Conservation (phyloP, 1,139 yeast genomes). For the Diutina mesorugosa region DNA sequence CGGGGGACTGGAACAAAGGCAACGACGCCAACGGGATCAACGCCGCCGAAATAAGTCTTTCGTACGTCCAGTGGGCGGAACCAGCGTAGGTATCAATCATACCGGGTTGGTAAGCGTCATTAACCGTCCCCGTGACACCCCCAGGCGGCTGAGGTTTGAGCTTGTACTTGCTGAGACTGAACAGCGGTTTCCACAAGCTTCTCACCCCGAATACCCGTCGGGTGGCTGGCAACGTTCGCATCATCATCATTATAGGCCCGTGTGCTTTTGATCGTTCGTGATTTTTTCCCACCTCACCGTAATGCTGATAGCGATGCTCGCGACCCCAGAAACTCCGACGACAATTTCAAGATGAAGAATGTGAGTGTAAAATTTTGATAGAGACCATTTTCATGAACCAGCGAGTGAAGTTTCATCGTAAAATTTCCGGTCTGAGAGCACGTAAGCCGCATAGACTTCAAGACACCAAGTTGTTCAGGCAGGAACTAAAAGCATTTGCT, state of each 20-base stretch:
- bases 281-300: neutral
- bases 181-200: constrained; percentile 1
- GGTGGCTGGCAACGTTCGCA: neutral
- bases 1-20: constrained; percentile 6
- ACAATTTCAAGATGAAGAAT: neutral
- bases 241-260: neutral
- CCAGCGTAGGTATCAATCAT: neutral
- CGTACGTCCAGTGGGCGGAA: constrained; percentile 2
- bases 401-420: too few relatives aligned
- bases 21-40: neutral
- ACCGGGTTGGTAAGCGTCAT: neutral
- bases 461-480: too few relatives aligned
- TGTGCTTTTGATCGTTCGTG: neutral
- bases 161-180: neutral
- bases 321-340: neutral
- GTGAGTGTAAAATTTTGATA: too few relatives aligned
- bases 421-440: too few relatives aligned
- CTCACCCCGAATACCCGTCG: neutral
- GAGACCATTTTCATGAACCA: too few relatives aligned
- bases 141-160: neutral
- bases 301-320: neutral
- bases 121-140: neutral
- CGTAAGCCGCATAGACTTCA: too few relatives aligned
- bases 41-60: neutral
- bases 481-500: too few relatives aligned